Base-by-base conservation (phyloP, 306 rosid species). In the Rosa lucieae region DNA sequence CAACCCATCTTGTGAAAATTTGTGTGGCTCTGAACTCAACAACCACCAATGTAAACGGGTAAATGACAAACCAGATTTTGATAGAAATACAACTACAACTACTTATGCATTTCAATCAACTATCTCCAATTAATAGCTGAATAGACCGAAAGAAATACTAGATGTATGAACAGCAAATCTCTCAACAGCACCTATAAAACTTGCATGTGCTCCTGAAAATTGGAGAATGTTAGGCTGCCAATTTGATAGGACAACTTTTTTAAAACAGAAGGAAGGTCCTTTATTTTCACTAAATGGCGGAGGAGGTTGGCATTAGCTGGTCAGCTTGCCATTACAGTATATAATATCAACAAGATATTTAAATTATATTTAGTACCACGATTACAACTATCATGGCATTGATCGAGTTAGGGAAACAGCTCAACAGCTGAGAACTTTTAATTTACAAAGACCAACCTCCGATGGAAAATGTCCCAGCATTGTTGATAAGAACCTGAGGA, bases 401-500 rank as follows among this genome's bases (percentile, higher is more conserved):
- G 7, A 55, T 15, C 35, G 35, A 32, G 35, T 18, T 55, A 55
- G 62, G 78, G 63, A 18, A 67, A 75, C 61, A 83, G 55, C 42
- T 67, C 29, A 73, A 58, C 44, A 32, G 47, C 48, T 20, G 39
- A 49, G 78, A 58, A 40, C 40, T 49, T 42, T 18, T 10, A 70
- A 7, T 67, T 32, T 23, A 55, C 20, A 55, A 74, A 80, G 67
- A 84, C 84, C 74, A 77, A 94, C 99, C 99, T 84, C 99, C 92
- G 10, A 94, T 94, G 61, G 97, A 89, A 86, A 94, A 94, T 63
- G 92, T 92, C 73, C 97, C 98, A 12, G 98, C 98, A 73, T 94
- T 94, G 78, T 26, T 26, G 29, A 94, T 92, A 81, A 94, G 98
- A 87, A 85, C 97, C 61, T 92, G 93, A 85, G 92, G 85, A 81